These are phyloP conservation scores for Suillus sp. DNA, from an alignment of 768 basidiomycete genomes.

Conservation along the genomic window DNA sequence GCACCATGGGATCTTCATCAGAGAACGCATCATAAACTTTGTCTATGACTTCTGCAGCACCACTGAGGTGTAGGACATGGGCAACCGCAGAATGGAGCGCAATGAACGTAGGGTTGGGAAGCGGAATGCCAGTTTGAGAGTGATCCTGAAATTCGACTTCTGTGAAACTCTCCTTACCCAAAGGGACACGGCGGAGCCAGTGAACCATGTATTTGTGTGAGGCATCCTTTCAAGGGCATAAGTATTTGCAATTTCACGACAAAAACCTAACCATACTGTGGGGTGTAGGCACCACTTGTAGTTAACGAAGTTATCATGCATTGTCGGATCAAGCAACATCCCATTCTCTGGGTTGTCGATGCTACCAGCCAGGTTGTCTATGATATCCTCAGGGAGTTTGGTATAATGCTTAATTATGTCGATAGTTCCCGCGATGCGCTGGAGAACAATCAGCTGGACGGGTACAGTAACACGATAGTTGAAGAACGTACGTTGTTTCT, in stretches of 20 bases:
- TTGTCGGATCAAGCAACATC: neutral
- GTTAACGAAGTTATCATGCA: neutral
- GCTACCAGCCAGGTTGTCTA: neutral
- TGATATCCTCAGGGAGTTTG: neutral
- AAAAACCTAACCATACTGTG: neutral
- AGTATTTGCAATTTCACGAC: neutral
- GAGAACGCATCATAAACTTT: no score
- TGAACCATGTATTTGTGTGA: neutral
- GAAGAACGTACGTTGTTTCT: neutral
- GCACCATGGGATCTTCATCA: no score
- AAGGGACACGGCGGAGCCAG: no score
- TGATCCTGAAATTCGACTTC: no score
- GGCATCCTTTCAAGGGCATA: neutral
- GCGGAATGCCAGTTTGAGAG: no score
- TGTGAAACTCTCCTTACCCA: no score
- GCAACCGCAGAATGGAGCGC: no score
- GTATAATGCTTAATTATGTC: neutral
- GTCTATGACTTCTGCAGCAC: no score
- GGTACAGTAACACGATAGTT: neutral
- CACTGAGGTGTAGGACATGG: no score
- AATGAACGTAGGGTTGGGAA: no score
- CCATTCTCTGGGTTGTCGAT: conserved; percentile 1
- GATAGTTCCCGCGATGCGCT: neutral
- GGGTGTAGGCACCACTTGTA: neutral
- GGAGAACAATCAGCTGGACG: neutral